Percentiles rank a stretch among this genome's conserved stretches.
phyloP scores from a whole-genome alignment of 108 stramenopile species.

The Nannochloropsis salina region DNA sequence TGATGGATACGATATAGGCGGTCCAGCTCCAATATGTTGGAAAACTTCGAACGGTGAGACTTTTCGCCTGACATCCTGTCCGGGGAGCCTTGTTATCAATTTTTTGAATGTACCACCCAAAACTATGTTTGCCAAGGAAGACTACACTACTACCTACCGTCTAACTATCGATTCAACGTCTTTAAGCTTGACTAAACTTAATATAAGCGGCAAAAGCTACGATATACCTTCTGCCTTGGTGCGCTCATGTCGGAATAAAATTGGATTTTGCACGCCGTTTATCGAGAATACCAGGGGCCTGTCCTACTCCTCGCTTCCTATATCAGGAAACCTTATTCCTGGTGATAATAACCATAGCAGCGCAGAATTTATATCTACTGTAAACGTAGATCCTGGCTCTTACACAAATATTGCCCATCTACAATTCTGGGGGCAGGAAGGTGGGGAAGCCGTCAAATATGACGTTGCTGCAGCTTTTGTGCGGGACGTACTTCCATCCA shows the following conservation, averaged over 20 bases:
- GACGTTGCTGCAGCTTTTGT: conserved; percentile 5
- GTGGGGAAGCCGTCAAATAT: not conserved
- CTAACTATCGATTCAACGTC: not conserved
- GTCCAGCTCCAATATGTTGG: conserved; percentile 14
- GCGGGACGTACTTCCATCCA: not conserved
- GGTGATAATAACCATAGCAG: not conserved
- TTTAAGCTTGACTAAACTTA: not conserved
- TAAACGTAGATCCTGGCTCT: not conserved
- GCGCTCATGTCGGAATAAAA: not conserved
- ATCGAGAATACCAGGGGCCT: not conserved
- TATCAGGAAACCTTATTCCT: not conserved
- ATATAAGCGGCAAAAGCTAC: not conserved
- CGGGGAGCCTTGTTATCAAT: not conserved
- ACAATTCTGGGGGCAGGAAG: conserved; percentile 7
- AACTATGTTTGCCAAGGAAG: not conserved
- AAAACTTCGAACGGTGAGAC: not conserved
- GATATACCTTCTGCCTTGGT: not conserved
- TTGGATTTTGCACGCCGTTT: not conserved
- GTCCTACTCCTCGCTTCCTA: not conserved
- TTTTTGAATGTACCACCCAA: not conserved
- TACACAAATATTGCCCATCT: conserved; percentile 16
- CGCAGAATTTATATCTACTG: not conserved
- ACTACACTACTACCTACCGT: not conserved
- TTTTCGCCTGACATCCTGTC: not conserved
- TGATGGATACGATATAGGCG: not conserved